Conservation (phyloP, 805 yeast species). For the Candida easanensis region DNA sequence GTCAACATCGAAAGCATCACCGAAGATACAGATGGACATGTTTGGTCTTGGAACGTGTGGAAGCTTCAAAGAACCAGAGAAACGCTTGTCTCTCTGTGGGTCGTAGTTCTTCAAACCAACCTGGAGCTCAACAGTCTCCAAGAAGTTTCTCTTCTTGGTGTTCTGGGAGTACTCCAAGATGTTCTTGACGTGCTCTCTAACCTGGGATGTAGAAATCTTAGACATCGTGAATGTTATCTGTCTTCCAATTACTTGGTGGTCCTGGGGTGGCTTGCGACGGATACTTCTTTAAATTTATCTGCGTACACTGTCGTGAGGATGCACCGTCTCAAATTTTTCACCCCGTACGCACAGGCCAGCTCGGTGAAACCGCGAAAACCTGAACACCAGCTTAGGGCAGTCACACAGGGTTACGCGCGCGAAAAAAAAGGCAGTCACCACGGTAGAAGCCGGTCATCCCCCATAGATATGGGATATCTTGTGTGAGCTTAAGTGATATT, state of each 20-base stretch:
- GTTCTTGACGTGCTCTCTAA: slow-evolving; percentile 95
- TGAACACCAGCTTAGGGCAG: slow-evolving; percentile 6
- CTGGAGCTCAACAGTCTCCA: slow-evolving; percentile 99
- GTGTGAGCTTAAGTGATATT: too few species aligned
- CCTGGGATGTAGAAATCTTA: slow-evolving; percentile 87
- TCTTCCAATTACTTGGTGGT: slow-evolving; percentile 75
- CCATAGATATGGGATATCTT: too few species aligned
- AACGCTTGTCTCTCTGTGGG: slow-evolving; percentile 99
- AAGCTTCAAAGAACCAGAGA: slow-evolving; percentile 98
- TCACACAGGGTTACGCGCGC: neutral
- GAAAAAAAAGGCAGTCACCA: neutral
- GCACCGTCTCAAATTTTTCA: slow-evolving; percentile 7
- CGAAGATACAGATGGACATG: slow-evolving; percentile 99
- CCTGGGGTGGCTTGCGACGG: slow-evolving; percentile 50
- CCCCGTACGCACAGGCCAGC: neutral
- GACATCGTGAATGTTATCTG: slow-evolving; percentile 61
- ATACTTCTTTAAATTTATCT: slow-evolving; percentile 6
- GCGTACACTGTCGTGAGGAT: neutral
- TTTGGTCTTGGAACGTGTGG: slow-evolving; percentile 99
- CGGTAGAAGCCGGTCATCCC: too few species aligned
- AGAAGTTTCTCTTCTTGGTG: slow-evolving; percentile 99
- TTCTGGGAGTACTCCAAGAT: slow-evolving; percentile 85
- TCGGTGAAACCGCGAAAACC: neutral
- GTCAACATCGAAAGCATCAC: slow-evolving; percentile 99
- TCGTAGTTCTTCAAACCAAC: slow-evolving; percentile 99